These are phyloP conservation scores for Aspergillus cavernicola DNA, from an alignment of 495 filamentous ascomycete genomes.

Conservation along the genomic window DNA sequence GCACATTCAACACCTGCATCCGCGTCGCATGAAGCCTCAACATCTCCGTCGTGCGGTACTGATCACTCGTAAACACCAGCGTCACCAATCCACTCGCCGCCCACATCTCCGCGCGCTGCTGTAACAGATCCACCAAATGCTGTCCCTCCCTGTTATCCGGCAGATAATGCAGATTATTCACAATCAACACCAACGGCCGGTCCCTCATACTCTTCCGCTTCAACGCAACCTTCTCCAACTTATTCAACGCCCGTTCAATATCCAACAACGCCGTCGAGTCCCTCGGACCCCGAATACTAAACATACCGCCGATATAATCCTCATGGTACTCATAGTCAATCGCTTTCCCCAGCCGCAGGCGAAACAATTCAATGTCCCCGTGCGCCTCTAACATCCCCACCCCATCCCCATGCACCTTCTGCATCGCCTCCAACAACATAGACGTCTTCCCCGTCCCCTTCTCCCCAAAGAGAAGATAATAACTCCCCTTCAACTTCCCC, in stretches of 20 bases:
- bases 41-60: slow-evolving; percentile 96
- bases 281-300: slow-evolving; percentile 89
- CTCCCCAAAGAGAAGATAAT: slow-evolving; percentile 88
- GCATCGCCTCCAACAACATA: slow-evolving; percentile 93
- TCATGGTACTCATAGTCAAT: slow-evolving; percentile 89
- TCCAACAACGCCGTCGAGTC: slow-evolving; percentile 88
- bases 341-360: slow-evolving; percentile 84
- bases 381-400: slow-evolving; percentile 95
- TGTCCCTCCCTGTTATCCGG: slow-evolving; percentile 87
- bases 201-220: slow-evolving; percentile 53
- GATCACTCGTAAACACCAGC: slow-evolving; percentile 81
- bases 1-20: slow-evolving; percentile 82
- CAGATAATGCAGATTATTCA: slow-evolving; percentile 86
- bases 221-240: slow-evolving; percentile 93
- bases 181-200: slow-evolving; percentile 75
- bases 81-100: slow-evolving; percentile 85
- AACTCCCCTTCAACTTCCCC: slow-evolving; percentile 68
- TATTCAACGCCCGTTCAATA: slow-evolving; percentile 95
- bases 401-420: slow-evolving; percentile 78
- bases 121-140: slow-evolving; percentile 90
- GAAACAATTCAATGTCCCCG: slow-evolving; percentile 90
- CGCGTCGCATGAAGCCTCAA: slow-evolving; percentile 84
- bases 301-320: slow-evolving; percentile 90
- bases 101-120: slow-evolving; percentile 95
- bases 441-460: slow-evolving; percentile 97